These are phyloP conservation scores for Pinus taeda DNA, from an alignment of 75 land plant genomes.

Conservation along the genomic window DNA sequence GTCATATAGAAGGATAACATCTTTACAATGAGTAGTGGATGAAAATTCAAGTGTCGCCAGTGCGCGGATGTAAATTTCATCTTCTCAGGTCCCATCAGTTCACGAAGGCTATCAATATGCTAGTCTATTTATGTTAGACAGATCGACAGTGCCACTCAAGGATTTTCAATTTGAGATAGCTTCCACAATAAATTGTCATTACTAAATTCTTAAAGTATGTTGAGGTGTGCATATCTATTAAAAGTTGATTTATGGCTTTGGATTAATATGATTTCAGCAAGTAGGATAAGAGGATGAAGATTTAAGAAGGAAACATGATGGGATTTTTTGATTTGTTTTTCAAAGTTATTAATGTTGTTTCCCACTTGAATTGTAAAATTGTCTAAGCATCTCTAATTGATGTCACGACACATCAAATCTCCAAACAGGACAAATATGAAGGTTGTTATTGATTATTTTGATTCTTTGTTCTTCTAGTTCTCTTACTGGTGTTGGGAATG, in stretches of 20 bases:
- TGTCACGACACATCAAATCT: neutral
- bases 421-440: neutral
- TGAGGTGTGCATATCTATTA: neutral
- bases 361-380: neutral
- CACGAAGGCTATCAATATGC: constrained; percentile 8
- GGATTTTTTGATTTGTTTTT: neutral
- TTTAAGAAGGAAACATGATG: neutral
- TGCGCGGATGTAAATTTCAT: constrained; percentile 42
- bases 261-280: neutral
- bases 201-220: neutral
- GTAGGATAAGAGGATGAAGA: neutral
- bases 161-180: constrained; percentile 15
- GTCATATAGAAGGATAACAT: constrained; percentile 31
- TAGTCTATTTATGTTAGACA: constrained; percentile 8
- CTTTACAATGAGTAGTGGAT: constrained; percentile 20
- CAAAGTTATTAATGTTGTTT: neutral
- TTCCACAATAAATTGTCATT: constrained; percentile 14
- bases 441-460: neutral
- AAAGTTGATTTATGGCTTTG: neutral
- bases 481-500: neutral
- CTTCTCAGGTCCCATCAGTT: constrained; percentile 19
- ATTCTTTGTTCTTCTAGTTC: neutral
- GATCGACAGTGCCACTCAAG: constrained; percentile 23
- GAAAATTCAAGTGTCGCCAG: constrained; percentile 35
- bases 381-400: neutral